These are phyloP conservation scores for Candida multigemmis DNA, from an alignment of 805 yeast genomes.

Conservation along the genomic window DNA sequence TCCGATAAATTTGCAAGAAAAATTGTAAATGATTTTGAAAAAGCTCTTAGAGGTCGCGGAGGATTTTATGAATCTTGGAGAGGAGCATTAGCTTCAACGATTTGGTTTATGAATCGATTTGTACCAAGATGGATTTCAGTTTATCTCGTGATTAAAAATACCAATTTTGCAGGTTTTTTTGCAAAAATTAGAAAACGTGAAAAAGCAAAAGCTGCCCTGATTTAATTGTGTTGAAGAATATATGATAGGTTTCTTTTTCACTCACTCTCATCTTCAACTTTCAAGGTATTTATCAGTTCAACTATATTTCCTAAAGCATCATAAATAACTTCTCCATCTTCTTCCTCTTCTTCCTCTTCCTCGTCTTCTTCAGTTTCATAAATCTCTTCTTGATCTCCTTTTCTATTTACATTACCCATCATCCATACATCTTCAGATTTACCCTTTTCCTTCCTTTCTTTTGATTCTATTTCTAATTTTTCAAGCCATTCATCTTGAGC, in stretches of 20 bases:
- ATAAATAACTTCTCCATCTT: constrained; percentile 7
- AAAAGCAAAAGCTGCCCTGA: too few species aligned
- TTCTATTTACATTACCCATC: constrained; percentile 67
- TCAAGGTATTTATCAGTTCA: constrained; percentile 3
- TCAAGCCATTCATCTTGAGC: constrained; percentile 75
- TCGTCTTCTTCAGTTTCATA: constrained; percentile 6
- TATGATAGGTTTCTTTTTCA: too few species aligned
- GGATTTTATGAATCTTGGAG: too few species aligned
- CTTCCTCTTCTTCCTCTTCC: constrained; percentile 5
- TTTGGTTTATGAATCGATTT: too few species aligned
- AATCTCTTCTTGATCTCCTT: constrained; percentile 1
- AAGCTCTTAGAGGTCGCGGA: too few species aligned
- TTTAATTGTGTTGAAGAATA: too few species aligned
- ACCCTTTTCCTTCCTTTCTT: constrained; percentile 47
- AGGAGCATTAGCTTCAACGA: too few species aligned
- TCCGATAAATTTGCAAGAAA: constrained; percentile 3
- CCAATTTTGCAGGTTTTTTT: too few species aligned
- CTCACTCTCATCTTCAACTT: constrained; percentile 4
- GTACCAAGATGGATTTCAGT: too few species aligned
- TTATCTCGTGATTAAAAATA: too few species aligned
- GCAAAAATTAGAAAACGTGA: too few species aligned
- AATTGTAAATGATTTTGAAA: constrained; percentile 5
- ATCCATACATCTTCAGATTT: constrained; percentile 61
- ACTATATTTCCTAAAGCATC: constrained; percentile 12
- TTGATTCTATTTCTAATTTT: constrained; percentile 55